Conservation (phyloP, 495 filamentous ascomycete species). For the Lasiosphaeria miniovina region DNA sequence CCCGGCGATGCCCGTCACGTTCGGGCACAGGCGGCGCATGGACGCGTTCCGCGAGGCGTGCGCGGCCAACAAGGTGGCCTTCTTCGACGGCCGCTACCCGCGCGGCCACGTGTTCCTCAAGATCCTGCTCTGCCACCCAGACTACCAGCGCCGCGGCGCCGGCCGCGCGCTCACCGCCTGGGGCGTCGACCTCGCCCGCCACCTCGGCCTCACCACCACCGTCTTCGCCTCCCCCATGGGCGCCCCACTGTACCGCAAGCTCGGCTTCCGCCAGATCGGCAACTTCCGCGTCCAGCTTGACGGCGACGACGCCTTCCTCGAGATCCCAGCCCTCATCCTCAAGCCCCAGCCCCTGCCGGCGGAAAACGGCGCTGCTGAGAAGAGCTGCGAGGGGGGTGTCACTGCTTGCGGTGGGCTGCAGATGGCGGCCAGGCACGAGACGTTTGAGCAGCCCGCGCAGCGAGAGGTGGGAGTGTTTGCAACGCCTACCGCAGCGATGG, state of each 20-base stretch:
- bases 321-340: constrained; percentile 26
- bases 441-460: no score
- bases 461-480: no score
- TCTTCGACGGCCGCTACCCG: constrained; percentile 23
- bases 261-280: constrained; percentile 30
- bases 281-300: constrained; percentile 27
- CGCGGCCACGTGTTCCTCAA: constrained; percentile 40
- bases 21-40: constrained; percentile 24
- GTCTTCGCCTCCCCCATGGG: constrained; percentile 33
- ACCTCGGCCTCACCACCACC: constrained; percentile 20
- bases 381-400: no score
- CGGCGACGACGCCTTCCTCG: constrained; percentile 26
- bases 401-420: no score
- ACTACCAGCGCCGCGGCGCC: constrained; percentile 48
- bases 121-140: constrained; percentile 48
- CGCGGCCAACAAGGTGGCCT: constrained; percentile 9
- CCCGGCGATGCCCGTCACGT: constrained; percentile 15
- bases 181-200: constrained; percentile 38
- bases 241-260: constrained; percentile 20
- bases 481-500: no score
- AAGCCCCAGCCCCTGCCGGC: not conserved
- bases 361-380: no score
- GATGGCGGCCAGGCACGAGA: no score
- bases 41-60: constrained; percentile 22
- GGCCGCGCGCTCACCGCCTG: constrained; percentile 49